Base-by-base conservation (phyloP, 257 asterid genomes). In the Solanum chaucha region DNA sequence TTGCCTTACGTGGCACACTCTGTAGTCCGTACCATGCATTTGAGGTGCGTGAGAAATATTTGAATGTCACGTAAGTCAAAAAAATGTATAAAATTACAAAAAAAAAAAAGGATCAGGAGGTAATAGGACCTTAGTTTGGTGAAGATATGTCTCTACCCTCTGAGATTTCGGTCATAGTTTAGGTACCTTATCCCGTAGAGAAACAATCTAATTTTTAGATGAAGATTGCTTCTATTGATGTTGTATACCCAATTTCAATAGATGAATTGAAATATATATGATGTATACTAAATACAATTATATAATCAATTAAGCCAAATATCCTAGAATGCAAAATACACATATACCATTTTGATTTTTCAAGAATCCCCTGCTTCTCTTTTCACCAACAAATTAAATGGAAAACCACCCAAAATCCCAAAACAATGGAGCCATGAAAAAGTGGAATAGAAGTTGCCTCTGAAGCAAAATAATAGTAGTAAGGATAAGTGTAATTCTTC, bases 381-480 rank as follows among this genome's bases (percentile, higher is more conserved):
- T 61, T 65, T 84, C 87, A 83, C 67, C 35, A 87, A 61, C 17
- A 72, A 64, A 80, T 46, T 36, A 90, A 84, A 59, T 73, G 90
- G 44, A 89, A 61, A 22, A 84, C 86, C 46, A 88, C 65, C 71
- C 90, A 72, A 48, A 92, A 19, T 30, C 86, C 36, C 10, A 91
- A 58, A 90, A 91, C 22, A 87, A 90, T 73, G 84, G 87, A 88
- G 6, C 88, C 91, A 81, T 82, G 90, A 64, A 64, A 64, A 22
- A 67, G 86, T 46, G 88, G 38, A 59, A 83, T 46, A 77, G 89
- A 72, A 71, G 94, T 80, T 85, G 94, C 93, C 36, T 88, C 83
- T 2, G 98, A 94, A 87, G 93, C 88, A 70, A 92, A 92, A 89
- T 87, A 96, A 87, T 96, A 95, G 86, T 96, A 92, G 86, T 96